Conservation (phyloP, 495 filamentous ascomycete species). For the Venustampulla echinocandica region DNA sequence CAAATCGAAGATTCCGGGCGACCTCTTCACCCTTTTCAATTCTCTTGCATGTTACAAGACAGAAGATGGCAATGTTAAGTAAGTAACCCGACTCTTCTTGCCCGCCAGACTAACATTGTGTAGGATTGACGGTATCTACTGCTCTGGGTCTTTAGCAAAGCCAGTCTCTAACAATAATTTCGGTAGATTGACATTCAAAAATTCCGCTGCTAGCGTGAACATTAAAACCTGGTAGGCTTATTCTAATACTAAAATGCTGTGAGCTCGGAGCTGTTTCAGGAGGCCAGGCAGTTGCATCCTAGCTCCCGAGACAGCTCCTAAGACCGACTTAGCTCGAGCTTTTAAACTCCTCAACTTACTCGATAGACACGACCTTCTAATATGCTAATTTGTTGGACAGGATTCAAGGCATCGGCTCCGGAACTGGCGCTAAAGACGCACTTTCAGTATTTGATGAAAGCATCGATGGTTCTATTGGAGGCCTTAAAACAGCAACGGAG, state of each 20-base stretch:
- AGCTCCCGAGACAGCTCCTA: background rate
- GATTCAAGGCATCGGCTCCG: conserved; percentile 1
- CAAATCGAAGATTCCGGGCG: background rate
- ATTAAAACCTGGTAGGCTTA: background rate
- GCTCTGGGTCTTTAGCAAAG: background rate
- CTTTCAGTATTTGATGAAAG: conserved; percentile 1
- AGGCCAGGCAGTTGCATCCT: background rate
- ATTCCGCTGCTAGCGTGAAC: conserved; percentile 1
- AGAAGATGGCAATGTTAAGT: background rate
- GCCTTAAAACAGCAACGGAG: background rate
- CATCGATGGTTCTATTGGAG: conserved; percentile 1
- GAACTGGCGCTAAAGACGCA: background rate
- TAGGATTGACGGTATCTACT: conserved; percentile 8
- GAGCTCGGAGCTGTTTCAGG: background rate
- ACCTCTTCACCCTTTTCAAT: conserved; percentile 5
- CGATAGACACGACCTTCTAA: background rate
- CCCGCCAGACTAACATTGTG: conserved; percentile 7
- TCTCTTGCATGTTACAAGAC: conserved; percentile 9
- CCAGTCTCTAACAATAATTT: conserved; percentile 3
- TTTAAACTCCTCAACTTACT: background rate
- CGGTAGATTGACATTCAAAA: background rate
- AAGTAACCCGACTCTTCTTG: conserved; percentile 6
- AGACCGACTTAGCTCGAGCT: background rate
- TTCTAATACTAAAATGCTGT: background rate
- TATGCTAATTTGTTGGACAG: background rate